Base-by-base conservation (phyloP, 805 yeast species). In the Candida jianshihensis region DNA sequence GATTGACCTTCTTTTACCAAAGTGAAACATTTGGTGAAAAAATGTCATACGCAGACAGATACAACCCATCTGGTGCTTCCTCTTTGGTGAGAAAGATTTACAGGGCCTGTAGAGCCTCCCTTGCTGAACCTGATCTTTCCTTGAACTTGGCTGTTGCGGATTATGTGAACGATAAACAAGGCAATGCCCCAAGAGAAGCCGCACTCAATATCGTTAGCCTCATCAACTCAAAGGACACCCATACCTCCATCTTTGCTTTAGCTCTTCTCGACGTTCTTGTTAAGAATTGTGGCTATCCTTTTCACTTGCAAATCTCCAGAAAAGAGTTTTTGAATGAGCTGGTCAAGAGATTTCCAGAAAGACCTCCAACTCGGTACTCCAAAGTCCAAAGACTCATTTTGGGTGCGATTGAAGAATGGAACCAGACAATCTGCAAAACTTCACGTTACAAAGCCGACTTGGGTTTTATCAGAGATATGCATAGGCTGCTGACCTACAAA, bases 261-360 rank as follows among this genome's bases (percentile, higher is more conserved):
- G 74, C 88, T 2, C 63, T 86, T 26, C 55, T 92, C 42, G 99
- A 92, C 56, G 86, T 86, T 36, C 66, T 92, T 48, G 98, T 92
- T 36, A 92, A 92, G 63, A 92, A 92, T 65, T 92, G 99, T 64
- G 98, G 97, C 5, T 92, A 90, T 59, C 97, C 98, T 7, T 77
- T 92, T 63, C 98, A 92, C 47, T 68, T 92, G 33, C 98, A 92
- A 62, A 86, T 92, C 36, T 84, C 96, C 4, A 74, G 97, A 41
- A 89, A 92, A 60, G 97, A 90, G 57, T 92, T 92, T 50, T 69
- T 92, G 52, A 92, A 92, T 57, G 96, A 87, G 54, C 71, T 92
- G 53, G 98, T 92, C 18, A 83, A 86, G 51, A 66, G 86, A 56
- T 92, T 92, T 63, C 97, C 97, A 2, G 97, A 89, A 55, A 76